Base-by-base conservation (phyloP, 75 land plant genomes). In the Pinus tabuliformis region DNA sequence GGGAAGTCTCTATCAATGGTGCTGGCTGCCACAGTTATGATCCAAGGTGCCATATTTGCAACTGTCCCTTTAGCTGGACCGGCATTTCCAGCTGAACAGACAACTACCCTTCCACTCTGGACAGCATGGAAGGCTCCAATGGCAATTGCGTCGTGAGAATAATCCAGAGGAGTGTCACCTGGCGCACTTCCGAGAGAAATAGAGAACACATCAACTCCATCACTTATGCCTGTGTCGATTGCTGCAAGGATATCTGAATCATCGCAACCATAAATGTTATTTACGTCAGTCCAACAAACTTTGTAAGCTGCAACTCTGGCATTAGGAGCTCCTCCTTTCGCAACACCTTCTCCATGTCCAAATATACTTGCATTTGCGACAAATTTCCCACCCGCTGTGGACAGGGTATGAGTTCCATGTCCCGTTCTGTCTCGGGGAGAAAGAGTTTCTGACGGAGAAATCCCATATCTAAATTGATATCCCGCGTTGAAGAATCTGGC, bases 341-440 rank as follows among this genome's bases (percentile, higher is more conserved):
- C 90, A n/a, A 83, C 83, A 14, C 94, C 94, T 30, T 80, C 70
- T 65, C 81, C 94, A 52, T 28, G 76, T 28, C 88, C 89, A 63
- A 80, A 81, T 45, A 83, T 0, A 57, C 65, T 78, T 28, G 84
- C 88, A 2, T 65, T 72, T 5, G 63, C 58, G 13, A 89, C 88
- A 49, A 73, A 65, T 26, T 66, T 36, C 16, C 94, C 91, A 0
- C 79, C 91, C n/a, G 89, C 91, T 2, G 86, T 89, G 12, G 94
- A 92, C 3, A 86, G 77, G 6, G 94, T 92, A 79, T 89, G 91
- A n/a, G 90, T 81, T 14, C 94, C 93, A 62, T 91, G 93, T 24
- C 20, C 93, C 93, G 13, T 80, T 81, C 11, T 6, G 86, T 91
- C 91, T 0, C 86, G 78, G 0, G 89, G 62, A 0, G 86, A 74